Evolutionary conservation across 2,329 filamentous ascomycete genomes (phyloP).

Genomic region (Clarireedia monteithiana): DNA sequence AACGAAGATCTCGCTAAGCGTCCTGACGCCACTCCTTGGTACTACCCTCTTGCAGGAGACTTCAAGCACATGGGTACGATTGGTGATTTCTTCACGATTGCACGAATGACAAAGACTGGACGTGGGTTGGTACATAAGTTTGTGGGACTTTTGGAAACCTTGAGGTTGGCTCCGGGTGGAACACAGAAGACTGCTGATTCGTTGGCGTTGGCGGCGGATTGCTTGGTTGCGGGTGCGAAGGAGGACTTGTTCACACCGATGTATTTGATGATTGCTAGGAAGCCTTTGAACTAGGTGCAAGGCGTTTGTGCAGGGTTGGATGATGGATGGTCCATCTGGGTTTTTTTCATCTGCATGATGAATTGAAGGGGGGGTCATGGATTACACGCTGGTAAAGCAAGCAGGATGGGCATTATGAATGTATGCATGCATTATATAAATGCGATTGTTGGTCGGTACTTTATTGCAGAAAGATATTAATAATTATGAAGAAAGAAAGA

Average conservation of each 20-base stretch:
- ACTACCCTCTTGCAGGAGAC: slow-evolving; percentile 83
- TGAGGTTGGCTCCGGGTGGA: slow-evolving; percentile 69
- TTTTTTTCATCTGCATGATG: background rate
- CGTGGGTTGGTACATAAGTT: slow-evolving; percentile 68
- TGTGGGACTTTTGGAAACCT: slow-evolving; percentile 65
- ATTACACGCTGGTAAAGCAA: no score
- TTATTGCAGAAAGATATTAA: slow-evolving; percentile 5
- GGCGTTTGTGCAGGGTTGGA: background rate
- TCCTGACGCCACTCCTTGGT: slow-evolving; percentile 76
- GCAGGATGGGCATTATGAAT: no score
- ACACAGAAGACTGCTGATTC: slow-evolving; percentile 95
- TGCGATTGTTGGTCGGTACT: background rate
- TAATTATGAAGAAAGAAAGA: slow-evolving; percentile 3
- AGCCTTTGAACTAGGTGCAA: slow-evolving; percentile 43
- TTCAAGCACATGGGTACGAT: slow-evolving; percentile 75
- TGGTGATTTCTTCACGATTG: slow-evolving; percentile 73
- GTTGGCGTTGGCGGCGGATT: slow-evolving; percentile 73
- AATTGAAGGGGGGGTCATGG: no score
- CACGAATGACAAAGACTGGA: slow-evolving; percentile 82
- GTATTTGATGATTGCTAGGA: slow-evolving; percentile 92
- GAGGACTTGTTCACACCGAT: slow-evolving; percentile 94
- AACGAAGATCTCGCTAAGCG: slow-evolving; percentile 81
- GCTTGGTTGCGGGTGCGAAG: slow-evolving; percentile 75
- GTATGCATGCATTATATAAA: background rate
- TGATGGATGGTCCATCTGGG: background rate